Evolutionary conservation across 495 filamentous ascomycete genomes (phyloP).

Genomic region (Penicillium coffeae): DNA sequence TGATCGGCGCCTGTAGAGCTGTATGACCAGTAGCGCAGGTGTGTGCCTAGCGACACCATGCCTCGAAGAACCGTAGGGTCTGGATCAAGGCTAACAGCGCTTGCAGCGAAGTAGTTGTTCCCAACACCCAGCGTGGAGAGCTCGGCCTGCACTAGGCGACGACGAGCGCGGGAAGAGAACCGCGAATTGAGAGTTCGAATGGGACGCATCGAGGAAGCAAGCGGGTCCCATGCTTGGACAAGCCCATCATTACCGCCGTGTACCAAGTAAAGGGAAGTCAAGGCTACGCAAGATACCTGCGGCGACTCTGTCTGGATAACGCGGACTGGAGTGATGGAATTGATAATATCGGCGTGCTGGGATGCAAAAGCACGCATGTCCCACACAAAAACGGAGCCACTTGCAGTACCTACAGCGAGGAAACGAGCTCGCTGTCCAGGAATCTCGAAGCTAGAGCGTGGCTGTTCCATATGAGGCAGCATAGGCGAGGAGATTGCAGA

Average conservation of each 20-base stretch:
- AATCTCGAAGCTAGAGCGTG: slow-evolving; percentile 47
- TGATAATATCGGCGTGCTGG: slow-evolving; percentile 45
- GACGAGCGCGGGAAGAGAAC: slow-evolving; percentile 75
- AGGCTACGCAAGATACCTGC: slow-evolving; percentile 75
- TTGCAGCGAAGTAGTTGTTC: slow-evolving; percentile 77
- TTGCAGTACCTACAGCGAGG: slow-evolving; percentile 74
- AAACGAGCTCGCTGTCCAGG: slow-evolving; percentile 83
- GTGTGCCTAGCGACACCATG: slow-evolving; percentile 79
- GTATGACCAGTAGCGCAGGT: slow-evolving; percentile 91
- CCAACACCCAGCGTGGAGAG: slow-evolving; percentile 60
- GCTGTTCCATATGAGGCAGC: slow-evolving; percentile 44
- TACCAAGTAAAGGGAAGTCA: slow-evolving; percentile 83
- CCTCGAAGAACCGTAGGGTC: slow-evolving; percentile 89
- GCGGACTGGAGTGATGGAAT: slow-evolving; percentile 61
- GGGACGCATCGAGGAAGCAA: slow-evolving; percentile 74
- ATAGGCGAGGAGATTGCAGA: slow-evolving; percentile 56
- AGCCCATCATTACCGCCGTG: slow-evolving; percentile 94
- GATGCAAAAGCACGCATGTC: slow-evolving; percentile 66
- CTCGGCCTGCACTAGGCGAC: slow-evolving; percentile 68
- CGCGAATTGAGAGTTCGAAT: slow-evolving; percentile 87
- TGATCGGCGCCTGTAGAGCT: slow-evolving; percentile 67
- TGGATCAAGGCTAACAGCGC: slow-evolving; percentile 82
- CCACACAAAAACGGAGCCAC: slow-evolving; percentile 79
- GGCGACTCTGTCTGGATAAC: slow-evolving; percentile 91
- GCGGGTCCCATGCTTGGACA: slow-evolving; percentile 93